These are phyloP conservation scores for Gastrolobium bilobum DNA, from an alignment of 306 rosid species.

Conservation along the genomic window DNA sequence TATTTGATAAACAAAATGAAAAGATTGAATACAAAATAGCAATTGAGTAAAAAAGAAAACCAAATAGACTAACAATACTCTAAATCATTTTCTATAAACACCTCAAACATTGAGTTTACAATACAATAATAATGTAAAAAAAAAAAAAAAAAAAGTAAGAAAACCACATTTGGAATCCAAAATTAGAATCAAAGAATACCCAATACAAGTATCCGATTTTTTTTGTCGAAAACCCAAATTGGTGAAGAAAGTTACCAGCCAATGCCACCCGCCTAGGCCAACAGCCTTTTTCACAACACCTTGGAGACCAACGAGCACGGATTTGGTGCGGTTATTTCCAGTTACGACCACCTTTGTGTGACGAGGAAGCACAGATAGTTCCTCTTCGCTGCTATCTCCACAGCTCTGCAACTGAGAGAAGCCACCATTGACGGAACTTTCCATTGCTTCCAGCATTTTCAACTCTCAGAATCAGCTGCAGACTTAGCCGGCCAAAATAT, in stretches of 20 bases:
- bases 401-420: slow-evolving; percentile 91
- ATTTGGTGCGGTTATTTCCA: slow-evolving; percentile 95
- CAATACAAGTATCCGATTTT: too few relatives aligned
- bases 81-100: slow-evolving; percentile 1
- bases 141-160: not conserved
- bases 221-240: not conserved
- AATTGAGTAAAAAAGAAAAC: not conserved
- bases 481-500: too few relatives aligned
- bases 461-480: not conserved
- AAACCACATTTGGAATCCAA: slow-evolving; percentile 27
- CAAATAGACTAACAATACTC: slow-evolving; percentile 50
- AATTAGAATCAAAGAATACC: slow-evolving; percentile 13
- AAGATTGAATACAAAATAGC: not conserved
- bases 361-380: slow-evolving; percentile 95
- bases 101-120: not conserved
- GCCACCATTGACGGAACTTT: slow-evolving; percentile 84
- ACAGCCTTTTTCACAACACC: slow-evolving; percentile 99
- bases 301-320: slow-evolving; percentile 95
- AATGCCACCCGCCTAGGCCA: slow-evolving; percentile 98
- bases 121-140: not conserved
- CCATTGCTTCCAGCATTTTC: slow-evolving; percentile 89
- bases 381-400: slow-evolving; percentile 97
- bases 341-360: slow-evolving; percentile 97
- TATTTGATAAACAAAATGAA: not conserved
- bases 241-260: slow-evolving; percentile 78